A percentile compares a stretch with the other conserved stretches of the same genome.
Conservation (phyloP, 2,329 filamentous ascomycete species). For the Hypocrella siamensis region DNA sequence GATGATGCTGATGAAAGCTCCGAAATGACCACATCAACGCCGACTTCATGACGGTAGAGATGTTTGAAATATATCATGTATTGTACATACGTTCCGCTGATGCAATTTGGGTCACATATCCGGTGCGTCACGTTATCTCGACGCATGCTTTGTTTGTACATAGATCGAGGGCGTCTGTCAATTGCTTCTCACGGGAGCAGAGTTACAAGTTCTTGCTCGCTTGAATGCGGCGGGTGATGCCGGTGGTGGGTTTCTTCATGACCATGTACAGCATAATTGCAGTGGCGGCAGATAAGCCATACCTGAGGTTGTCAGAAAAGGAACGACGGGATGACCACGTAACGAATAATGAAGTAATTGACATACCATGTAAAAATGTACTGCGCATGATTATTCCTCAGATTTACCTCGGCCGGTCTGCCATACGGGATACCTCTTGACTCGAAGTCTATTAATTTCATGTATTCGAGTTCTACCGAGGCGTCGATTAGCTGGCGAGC, state of each 20-base stretch:
- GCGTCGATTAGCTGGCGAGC: neutral
- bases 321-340: no score
- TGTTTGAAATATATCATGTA: neutral
- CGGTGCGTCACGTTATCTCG: no score
- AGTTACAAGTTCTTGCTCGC: constrained; percentile 59
- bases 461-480: constrained; percentile 54
- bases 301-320: constrained; percentile 38
- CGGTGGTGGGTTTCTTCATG: constrained; percentile 67
- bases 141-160: no score
- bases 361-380: constrained; percentile 97
- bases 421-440: constrained; percentile 79
- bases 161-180: neutral
- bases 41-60: constrained; percentile 1
- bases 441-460: constrained; percentile 61
- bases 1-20: constrained; percentile 18
- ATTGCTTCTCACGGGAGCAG: neutral
- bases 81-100: neutral
- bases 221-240: constrained; percentile 56
- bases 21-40: constrained; percentile 10
- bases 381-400: constrained; percentile 92
- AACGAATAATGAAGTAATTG: no score
- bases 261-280: constrained; percentile 96
- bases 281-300: constrained; percentile 69
- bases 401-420: constrained; percentile 72
- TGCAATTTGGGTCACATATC: no score